phyloP scores from a whole-genome alignment of 805 yeast species.

The Candida germanica region DNA sequence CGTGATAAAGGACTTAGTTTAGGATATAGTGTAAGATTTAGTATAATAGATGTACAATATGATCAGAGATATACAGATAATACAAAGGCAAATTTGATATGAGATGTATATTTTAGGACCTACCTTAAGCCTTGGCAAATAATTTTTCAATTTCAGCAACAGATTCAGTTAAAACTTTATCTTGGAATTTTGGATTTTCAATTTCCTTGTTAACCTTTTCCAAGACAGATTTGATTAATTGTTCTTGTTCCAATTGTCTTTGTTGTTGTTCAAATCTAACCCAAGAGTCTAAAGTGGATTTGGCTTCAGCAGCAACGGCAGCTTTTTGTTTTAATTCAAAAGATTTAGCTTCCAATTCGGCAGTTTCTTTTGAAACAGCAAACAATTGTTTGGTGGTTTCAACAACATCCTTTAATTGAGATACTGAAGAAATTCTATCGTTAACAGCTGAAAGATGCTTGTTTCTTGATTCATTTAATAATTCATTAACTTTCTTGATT shows the following conservation, averaged over 20 bases:
- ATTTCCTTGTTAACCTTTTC: slow-evolving; percentile 85
- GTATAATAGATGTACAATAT: no score
- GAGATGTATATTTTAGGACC: background rate
- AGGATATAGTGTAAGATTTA: background rate
- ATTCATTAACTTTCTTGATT: slow-evolving; percentile 73
- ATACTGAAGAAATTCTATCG: slow-evolving; percentile 83
- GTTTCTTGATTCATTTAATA: slow-evolving; percentile 83
- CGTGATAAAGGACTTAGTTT: slow-evolving; percentile 9
- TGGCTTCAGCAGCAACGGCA: slow-evolving; percentile 85
- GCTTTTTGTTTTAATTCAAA: slow-evolving; percentile 91
- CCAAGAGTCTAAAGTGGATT: slow-evolving; percentile 96
- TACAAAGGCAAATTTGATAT: slow-evolving; percentile 2
- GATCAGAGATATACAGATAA: no score
- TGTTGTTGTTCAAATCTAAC: slow-evolving; percentile 96
- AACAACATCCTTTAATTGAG: slow-evolving; percentile 88
- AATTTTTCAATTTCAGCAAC: slow-evolving; percentile 88
- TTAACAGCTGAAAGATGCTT: slow-evolving; percentile 92
- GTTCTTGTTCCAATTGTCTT: slow-evolving; percentile 94
- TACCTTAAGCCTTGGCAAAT: slow-evolving; percentile 45
- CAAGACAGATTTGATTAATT: slow-evolving; percentile 81
- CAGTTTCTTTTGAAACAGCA: slow-evolving; percentile 94
- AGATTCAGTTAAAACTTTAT: slow-evolving; percentile 84
- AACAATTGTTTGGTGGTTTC: slow-evolving; percentile 87
- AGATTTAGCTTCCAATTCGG: slow-evolving; percentile 89
- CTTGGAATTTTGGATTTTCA: slow-evolving; percentile 88